Base-by-base conservation (phyloP, 257 asterid genomes). In the Vinca minor region DNA sequence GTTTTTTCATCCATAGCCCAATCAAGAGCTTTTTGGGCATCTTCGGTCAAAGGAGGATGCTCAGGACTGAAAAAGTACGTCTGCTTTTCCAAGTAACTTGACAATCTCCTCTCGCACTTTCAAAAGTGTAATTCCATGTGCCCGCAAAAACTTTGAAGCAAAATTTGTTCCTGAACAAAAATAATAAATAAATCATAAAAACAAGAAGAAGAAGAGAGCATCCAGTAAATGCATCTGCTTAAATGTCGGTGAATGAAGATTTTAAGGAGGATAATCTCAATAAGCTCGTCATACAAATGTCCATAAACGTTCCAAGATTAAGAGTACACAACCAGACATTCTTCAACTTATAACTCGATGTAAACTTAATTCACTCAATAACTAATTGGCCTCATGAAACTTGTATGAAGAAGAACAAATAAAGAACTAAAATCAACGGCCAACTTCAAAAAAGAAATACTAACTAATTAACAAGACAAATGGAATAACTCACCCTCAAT, bases 11-110 rank as follows among this genome's bases (percentile, higher is more conserved):
- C 84, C 11, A 79, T 2, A 15, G 92, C 92, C 87, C 87, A 84
- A 69, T 84, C 92, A 58, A 87, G 85, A 65, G 89, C 86, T 65
- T 31, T 87, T 61, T 76, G 84, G 7, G 87, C 84, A 21, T 74
- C 87, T 79, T 84, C 92, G 32, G 89, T 82, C 66, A 87, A 58
- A 26, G 87, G 86, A 66, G 92, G 91, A 77, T 82, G 84, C 65
- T 77, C 79, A 12, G 92, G 85, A 63, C 83, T 75, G 78, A 76
- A 82, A 71, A 12, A 66, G 76, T 14, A 78, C 26, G 62, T 74
- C 81, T 35, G 71, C 81, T 75, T 77, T 77, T 31, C 86, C 92
- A 38, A 69, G 72, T 48, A 76, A 3, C 71, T 81, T 84, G 34
- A 68, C 23, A 64, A 65, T 79, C 76, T 87, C 92, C 52, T 82